Conservation (phyloP, 805 yeast genomes). For the Saccharomycopsis sp. region DNA sequence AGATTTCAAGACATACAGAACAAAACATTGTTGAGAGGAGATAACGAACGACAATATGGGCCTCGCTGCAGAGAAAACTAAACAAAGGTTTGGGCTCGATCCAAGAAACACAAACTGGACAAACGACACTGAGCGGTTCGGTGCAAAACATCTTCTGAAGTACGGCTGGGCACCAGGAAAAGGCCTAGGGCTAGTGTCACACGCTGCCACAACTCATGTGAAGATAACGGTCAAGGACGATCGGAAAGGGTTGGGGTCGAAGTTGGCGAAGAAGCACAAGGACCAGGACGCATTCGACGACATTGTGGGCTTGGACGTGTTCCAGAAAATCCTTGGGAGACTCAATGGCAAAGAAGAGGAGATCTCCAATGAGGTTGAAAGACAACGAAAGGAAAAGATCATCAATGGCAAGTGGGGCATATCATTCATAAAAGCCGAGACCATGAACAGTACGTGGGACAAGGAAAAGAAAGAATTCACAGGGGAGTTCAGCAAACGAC, state of each 20-base stretch:
- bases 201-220: slow-evolving; percentile 71
- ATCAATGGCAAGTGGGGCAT: slow-evolving; percentile 86
- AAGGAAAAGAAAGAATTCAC: slow-evolving; percentile 37
- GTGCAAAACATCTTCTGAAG: slow-evolving; percentile 73
- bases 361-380: slow-evolving; percentile 55
- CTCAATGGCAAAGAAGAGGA: slow-evolving; percentile 77
- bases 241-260: slow-evolving; percentile 84
- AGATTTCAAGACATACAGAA: too few relatives aligned
- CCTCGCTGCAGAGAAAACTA: slow-evolving; percentile 68
- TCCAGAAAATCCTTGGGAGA: slow-evolving; percentile 82
- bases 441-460: slow-evolving; percentile 78
- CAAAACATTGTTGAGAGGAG: too few relatives aligned
- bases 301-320: slow-evolving; percentile 85
- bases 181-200: slow-evolving; percentile 68
- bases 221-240: slow-evolving; percentile 78
- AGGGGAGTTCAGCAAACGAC: slow-evolving; percentile 25
- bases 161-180: slow-evolving; percentile 91
- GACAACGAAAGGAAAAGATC: slow-evolving; percentile 57
- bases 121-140: slow-evolving; percentile 73
- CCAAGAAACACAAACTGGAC: slow-evolving; percentile 96
- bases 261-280: slow-evolving; percentile 45
- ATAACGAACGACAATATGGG: slow-evolving; percentile 47
- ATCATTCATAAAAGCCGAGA: slow-evolving; percentile 78
- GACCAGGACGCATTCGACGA: slow-evolving; percentile 73
- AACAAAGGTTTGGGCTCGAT: slow-evolving; percentile 82